phyloP scores from a whole-genome alignment of 768 basidiomycete species.

The Naematelia encephala region DNA sequence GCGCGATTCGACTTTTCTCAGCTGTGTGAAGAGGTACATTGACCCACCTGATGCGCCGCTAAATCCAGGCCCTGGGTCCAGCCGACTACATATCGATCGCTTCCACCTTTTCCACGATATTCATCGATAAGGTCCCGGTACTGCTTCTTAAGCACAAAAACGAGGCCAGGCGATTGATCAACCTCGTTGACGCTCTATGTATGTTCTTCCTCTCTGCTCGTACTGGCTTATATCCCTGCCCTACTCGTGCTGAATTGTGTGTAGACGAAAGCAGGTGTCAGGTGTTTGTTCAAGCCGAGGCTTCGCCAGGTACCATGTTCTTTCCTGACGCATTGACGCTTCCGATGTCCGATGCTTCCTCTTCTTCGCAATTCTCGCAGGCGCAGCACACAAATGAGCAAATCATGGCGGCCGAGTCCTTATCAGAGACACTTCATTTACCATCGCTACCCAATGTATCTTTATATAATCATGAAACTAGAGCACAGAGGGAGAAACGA shows the following conservation, averaged over 20 bases:
- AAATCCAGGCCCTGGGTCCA: slow-evolving; percentile 55
- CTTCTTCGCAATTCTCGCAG: slow-evolving; percentile 31
- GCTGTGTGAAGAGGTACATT: slow-evolving; percentile 57
- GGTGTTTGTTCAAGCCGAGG: slow-evolving; percentile 36
- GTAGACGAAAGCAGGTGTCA: slow-evolving; percentile 48
- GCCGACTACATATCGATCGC: slow-evolving; percentile 63
- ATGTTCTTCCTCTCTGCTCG: slow-evolving; percentile 10
- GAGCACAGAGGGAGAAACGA: slow-evolving; percentile 24
- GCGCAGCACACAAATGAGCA: slow-evolving; percentile 38
- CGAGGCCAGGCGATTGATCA: slow-evolving; percentile 62
- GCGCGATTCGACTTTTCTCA: slow-evolving; percentile 58
- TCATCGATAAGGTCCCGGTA: slow-evolving; percentile 57
- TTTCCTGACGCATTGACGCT: slow-evolving; percentile 57
- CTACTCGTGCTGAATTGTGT: neutral
- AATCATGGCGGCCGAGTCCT: slow-evolving; percentile 55
- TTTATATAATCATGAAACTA: slow-evolving; percentile 54
- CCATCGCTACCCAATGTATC: slow-evolving; percentile 60
- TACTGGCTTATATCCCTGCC: neutral
- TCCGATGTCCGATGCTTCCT: neutral
- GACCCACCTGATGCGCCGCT: neutral
- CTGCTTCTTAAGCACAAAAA: slow-evolving; percentile 59
- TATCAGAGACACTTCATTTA: slow-evolving; percentile 55
- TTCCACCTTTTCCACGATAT: slow-evolving; percentile 56
- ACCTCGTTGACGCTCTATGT: slow-evolving; percentile 62
- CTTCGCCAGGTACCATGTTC: slow-evolving; percentile 55